Evolutionary conservation across 257 asterid species (phyloP).

Genomic region (Jacaranda copaia): DNA sequence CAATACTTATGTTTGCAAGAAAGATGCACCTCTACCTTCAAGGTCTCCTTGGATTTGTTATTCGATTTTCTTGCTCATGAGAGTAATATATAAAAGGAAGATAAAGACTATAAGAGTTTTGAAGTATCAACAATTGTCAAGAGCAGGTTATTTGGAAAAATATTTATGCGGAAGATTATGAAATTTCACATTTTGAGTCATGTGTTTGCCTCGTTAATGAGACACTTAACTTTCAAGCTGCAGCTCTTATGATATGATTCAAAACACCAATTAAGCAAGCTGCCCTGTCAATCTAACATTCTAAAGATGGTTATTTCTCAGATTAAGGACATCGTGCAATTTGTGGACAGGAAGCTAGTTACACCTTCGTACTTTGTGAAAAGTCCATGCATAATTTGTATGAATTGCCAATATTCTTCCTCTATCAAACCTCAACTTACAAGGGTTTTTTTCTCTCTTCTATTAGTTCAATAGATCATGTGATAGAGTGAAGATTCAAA

Average conservation of each 20-base stretch:
- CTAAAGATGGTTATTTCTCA: background rate
- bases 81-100: background rate
- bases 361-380: too few species aligned
- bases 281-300: background rate
- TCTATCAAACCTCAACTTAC: background rate
- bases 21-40: background rate
- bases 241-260: background rate
- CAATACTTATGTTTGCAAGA: background rate
- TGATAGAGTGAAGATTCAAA: background rate
- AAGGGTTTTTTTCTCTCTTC: background rate
- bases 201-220: background rate
- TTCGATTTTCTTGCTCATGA: background rate
- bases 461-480: background rate
- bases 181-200: background rate
- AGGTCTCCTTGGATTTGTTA: background rate
- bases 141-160: background rate
- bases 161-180: background rate
- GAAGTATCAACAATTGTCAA: background rate
- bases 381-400: too few species aligned
- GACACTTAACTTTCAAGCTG: background rate
- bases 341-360: background rate
- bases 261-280: conserved; percentile 11
- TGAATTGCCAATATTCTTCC: too few species aligned
- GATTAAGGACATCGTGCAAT: background rate
- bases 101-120: background rate